Evolutionary conservation across 352 stramenopile species (phyloP), one percentile per base, ranked within the genome.

Genomic region (Phytophthora pistaciae): DNA sequence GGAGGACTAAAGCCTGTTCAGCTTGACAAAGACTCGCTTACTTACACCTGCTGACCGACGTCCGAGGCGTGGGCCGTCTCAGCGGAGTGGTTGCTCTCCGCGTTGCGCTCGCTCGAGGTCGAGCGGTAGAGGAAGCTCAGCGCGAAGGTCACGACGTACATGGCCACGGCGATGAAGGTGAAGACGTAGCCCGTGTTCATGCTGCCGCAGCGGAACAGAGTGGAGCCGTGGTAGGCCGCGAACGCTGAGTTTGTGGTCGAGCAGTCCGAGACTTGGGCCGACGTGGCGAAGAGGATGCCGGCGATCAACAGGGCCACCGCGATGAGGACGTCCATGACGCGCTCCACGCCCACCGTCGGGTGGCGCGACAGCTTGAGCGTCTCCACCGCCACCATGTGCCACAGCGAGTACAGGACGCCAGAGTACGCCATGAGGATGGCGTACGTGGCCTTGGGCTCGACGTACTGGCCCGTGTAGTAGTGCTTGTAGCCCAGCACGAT

Each of bases 381-480:
- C 68, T 84, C 73, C 3, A 86, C 75, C 0, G 62, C 75, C 5
- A 75, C 69, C 46, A 84, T 58, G 68, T 86, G 76, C 75, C 75
- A 86, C 42, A 86, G 58, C 56, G 75, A 75, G 67, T 86, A 86
- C 21, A 82, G 31, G n/a, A 73, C 68, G 53, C 60, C 73, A 46
- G 66, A 82, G 70, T 84, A 86, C 20, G 73, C 56, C 61, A 82
- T 74, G 54, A 86, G 70, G 53, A 86, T 83, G 14, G 66, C 68
- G 69, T 75, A 86, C 23, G 66, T 82, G 55, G 75, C 64, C 75
- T 74, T 79, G 52, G 78, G 78, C 58, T 65, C 71, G 10, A 83
- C 53, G 72, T 83, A 85, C 60, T 83, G 78, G 13, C 78, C 78
- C 5, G 75, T 82, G 72, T 72, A 85, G 69, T 85, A 85, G 60